Evolutionary conservation across 2,329 filamentous ascomycete genomes (phyloP).

Genomic region (Periconia macrospinosa): DNA sequence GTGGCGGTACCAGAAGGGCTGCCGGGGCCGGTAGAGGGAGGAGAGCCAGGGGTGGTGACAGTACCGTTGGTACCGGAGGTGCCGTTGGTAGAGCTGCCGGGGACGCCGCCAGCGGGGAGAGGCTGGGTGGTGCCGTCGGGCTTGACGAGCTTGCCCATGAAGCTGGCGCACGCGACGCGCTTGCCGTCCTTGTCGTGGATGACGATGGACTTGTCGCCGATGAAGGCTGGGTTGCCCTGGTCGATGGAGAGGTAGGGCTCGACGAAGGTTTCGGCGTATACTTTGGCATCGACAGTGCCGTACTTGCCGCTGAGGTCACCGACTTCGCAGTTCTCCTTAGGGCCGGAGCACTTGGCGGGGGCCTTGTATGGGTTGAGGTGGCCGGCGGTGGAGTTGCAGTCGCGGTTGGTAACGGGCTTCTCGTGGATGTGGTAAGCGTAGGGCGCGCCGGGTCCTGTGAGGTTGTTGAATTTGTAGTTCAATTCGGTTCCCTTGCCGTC

Average conservation of each 20-base stretch:
- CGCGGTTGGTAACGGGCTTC: slow-evolving; percentile 45
- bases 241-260: slow-evolving; percentile 55
- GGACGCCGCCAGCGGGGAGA: slow-evolving; percentile 14
- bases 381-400: slow-evolving; percentile 47
- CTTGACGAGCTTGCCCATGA: slow-evolving; percentile 59
- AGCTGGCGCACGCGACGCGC: slow-evolving; percentile 61
- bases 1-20: not conserved
- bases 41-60: not conserved
- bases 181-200: slow-evolving; percentile 57
- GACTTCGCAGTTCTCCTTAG: slow-evolving; percentile 46
- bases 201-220: slow-evolving; percentile 59
- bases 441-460: slow-evolving; percentile 47
- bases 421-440: slow-evolving; percentile 54
- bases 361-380: slow-evolving; percentile 49
- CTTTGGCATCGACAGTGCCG: slow-evolving; percentile 35
- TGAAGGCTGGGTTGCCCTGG: slow-evolving; percentile 47
- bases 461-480: slow-evolving; percentile 42
- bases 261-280: slow-evolving; percentile 39
- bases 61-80: not conserved
- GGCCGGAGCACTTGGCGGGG: slow-evolving; percentile 39
- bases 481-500: slow-evolving; percentile 46
- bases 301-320: slow-evolving; percentile 52
- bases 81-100: slow-evolving; percentile 6
- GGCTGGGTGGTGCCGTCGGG: slow-evolving; percentile 8
- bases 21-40: not conserved